A percentile compares a stretch with the other conserved stretches of the same genome.
These are phyloP conservation scores for Rhizopogon roseolus DNA, from an alignment of 768 basidiomycete genomes.

Conservation along the genomic window DNA sequence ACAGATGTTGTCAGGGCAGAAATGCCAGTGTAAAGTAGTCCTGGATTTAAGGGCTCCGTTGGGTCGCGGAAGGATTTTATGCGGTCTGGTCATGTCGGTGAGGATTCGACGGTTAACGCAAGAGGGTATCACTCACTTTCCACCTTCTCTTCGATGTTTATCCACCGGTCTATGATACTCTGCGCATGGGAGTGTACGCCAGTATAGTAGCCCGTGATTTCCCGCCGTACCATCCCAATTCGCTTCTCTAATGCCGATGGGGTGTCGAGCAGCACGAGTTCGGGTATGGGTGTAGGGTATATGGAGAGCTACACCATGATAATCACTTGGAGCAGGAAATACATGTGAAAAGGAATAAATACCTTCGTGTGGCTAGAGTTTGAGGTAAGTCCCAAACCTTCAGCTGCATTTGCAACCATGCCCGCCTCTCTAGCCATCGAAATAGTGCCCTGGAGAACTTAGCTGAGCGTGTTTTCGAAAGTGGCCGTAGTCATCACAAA, in stretches of 20 bases:
- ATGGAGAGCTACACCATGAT: constrained; percentile 62
- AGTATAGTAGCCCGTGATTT: constrained; percentile 49
- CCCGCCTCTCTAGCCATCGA: neutral
- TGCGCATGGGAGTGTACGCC: constrained; percentile 67
- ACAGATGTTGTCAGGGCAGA: constrained; percentile 87
- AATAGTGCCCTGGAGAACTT: too few species aligned
- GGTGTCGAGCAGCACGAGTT: constrained; percentile 67
- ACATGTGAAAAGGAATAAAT: neutral
- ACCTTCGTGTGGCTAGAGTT: neutral
- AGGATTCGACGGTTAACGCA: neutral
- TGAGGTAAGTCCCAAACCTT: neutral
- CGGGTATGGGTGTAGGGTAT: constrained; percentile 60
- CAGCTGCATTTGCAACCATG: neutral
- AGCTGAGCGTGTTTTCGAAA: too few species aligned
- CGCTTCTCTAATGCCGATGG: constrained; percentile 72
- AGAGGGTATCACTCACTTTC: constrained; percentile 59
- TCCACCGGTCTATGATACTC: constrained; percentile 73
- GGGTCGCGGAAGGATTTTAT: constrained; percentile 79
- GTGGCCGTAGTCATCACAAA: too few species aligned
- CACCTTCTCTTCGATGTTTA: constrained; percentile 77
- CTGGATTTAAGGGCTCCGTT: constrained; percentile 81
- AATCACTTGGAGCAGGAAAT: neutral
- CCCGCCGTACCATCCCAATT: constrained; percentile 66
- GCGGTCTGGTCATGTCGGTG: constrained; percentile 44
- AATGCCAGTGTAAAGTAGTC: constrained; percentile 86